A percentile compares a stretch with the other conserved stretches of the same genome.
Conservation (phyloP, 495 filamentous ascomycete genomes). For the Symbiotaphrina buchneri region DNA sequence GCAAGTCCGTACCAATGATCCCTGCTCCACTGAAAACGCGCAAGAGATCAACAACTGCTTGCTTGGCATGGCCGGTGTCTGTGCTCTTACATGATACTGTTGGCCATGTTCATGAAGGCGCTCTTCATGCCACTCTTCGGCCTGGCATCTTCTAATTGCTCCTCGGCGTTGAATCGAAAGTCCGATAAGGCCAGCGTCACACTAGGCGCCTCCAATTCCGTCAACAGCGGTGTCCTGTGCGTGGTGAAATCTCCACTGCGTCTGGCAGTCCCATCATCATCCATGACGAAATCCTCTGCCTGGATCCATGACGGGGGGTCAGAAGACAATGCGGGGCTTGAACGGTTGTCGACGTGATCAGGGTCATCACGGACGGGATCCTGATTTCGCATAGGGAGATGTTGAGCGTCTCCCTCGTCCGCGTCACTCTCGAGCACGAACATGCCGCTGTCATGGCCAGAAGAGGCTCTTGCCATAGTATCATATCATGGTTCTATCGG, state of each 20-base stretch:
- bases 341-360: too few species aligned
- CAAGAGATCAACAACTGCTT: conserved; percentile 1
- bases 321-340: too few species aligned
- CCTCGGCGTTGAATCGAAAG: conserved; percentile 30
- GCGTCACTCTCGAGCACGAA: too few species aligned
- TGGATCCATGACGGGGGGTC: too few species aligned
- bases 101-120: conserved; percentile 98
- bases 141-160: conserved; percentile 33
- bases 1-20: conserved; percentile 41
- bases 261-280: conserved; percentile 10
- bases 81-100: conserved; percentile 56
- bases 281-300: conserved; percentile 28
- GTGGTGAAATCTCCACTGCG: conserved; percentile 13
- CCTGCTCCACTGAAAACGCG: conserved; percentile 42
- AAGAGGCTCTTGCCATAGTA: too few species aligned
- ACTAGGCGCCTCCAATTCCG: conserved; percentile 69
- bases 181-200: conserved; percentile 49
- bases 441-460: too few species aligned
- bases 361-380: too few species aligned
- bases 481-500: too few species aligned
- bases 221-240: conserved; percentile 53
- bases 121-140: conserved; percentile 43
- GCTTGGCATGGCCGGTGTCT: not conserved
- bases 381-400: too few species aligned
- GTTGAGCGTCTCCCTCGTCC: too few species aligned